A percentile compares a stretch with the other conserved stretches of the same genome.
These are phyloP conservation scores for Panicum miliaceum DNA, from an alignment of 176 grass and related monocot species.

Conservation along the genomic window DNA sequence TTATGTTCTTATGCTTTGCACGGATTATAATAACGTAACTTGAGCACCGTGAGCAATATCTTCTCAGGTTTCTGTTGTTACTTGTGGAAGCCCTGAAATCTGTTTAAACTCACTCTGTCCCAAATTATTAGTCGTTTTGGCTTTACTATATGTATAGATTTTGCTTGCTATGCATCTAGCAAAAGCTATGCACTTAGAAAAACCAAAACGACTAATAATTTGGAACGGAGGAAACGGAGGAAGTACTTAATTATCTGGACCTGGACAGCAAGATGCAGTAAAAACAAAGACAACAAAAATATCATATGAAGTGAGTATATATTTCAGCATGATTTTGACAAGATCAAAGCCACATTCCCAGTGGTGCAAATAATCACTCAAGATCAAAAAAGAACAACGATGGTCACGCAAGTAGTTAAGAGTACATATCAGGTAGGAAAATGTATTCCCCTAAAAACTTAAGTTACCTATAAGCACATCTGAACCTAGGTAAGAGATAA, in stretches of 20 bases:
- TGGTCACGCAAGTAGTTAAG: not conserved
- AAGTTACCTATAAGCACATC: constrained; percentile 42
- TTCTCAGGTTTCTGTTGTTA: not conserved
- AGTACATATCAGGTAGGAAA: not conserved
- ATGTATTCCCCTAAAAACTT: not conserved
- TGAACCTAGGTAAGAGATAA: constrained; percentile 46
- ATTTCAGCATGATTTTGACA: constrained; percentile 6
- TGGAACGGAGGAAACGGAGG: too few relatives aligned
- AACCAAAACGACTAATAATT: too few relatives aligned
- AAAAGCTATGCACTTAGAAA: too few relatives aligned
- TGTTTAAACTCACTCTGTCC: too few relatives aligned
- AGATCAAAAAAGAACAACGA: constrained; percentile 20
- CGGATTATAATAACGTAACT: constrained; percentile 23
- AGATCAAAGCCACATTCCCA: not conserved
- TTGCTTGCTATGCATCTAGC: too few relatives aligned
- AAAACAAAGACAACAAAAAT: not conserved
- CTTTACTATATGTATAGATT: too few relatives aligned
- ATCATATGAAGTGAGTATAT: not conserved
- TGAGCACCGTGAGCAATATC: not conserved
- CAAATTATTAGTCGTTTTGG: too few relatives aligned
- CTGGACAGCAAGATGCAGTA: not conserved
- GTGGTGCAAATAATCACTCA: constrained; percentile 2
- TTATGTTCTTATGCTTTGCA: constrained; percentile 2
- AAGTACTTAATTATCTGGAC: not conserved
- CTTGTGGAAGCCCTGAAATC: not conserved